A percentile compares a stretch with the other conserved stretches of the same genome.
Evolutionary conservation across 2,329 filamentous ascomycete species (phyloP).

Genomic region (Neonectria faginata): DNA sequence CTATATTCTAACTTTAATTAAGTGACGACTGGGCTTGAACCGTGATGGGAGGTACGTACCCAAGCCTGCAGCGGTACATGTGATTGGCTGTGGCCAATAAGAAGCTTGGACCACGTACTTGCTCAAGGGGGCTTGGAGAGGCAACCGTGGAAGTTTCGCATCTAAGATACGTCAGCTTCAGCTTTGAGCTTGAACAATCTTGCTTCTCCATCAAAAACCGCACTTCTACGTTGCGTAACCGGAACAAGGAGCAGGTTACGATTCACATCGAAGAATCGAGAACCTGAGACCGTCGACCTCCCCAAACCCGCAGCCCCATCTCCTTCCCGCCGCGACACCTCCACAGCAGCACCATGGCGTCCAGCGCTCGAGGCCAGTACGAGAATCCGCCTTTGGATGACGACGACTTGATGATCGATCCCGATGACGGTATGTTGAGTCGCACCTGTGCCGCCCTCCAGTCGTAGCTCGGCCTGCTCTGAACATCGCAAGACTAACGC

Average conservation of each 20-base stretch:
- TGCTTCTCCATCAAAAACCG: conserved; percentile 18
- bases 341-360: conserved; percentile 59
- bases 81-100: conserved; percentile 37
- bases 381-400: conserved; percentile 71
- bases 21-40: too few relatives aligned
- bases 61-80: conserved; percentile 10
- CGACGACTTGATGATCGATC: conserved; percentile 82
- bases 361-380: conserved; percentile 66
- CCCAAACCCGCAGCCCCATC: neutral
- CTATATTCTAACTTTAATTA: too few relatives aligned
- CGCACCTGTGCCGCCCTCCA: neutral
- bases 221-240: neutral
- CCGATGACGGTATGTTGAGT: conserved; percentile 74
- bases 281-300: neutral
- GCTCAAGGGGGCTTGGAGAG: conserved; percentile 43
- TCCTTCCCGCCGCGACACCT: conserved; percentile 16
- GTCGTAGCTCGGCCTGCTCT: neutral
- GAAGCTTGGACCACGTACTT: conserved; percentile 43
- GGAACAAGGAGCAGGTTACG: conserved; percentile 1
- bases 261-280: neutral
- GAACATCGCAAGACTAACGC: conserved; percentile 35
- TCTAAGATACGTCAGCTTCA: conserved; percentile 45
- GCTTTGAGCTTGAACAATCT: conserved; percentile 33
- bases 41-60: conserved; percentile 6
- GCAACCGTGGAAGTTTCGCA: conserved; percentile 49